These are phyloP conservation scores for Eimeria necatrix DNA, from an alignment of 169 alveolate genomes.

Conservation along the genomic window DNA sequence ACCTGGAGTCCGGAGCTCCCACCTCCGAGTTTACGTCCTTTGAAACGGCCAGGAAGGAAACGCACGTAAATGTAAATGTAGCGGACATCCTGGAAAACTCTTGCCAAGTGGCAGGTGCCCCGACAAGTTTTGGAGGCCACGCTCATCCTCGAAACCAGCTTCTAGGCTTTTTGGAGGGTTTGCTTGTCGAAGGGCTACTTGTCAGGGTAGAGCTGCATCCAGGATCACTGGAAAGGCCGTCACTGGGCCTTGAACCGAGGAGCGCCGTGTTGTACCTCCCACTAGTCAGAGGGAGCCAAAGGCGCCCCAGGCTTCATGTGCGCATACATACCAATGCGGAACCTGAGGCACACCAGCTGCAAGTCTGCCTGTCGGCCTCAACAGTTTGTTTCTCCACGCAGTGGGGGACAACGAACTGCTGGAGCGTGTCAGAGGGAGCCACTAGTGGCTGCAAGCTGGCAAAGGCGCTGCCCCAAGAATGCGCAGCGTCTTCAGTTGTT, in stretches of 20 bases:
- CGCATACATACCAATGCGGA: background rate
- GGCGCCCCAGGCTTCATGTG: slow-evolving; percentile 53
- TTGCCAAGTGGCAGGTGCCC: background rate
- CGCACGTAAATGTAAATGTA: background rate
- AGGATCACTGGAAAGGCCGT: slow-evolving; percentile 4
- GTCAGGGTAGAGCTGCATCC: slow-evolving; percentile 21
- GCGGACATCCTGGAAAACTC: too few species aligned
- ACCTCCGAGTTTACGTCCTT: background rate
- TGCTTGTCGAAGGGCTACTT: slow-evolving; percentile 25
- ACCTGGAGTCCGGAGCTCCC: background rate
- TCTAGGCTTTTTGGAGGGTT: background rate
- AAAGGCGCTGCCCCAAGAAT: slow-evolving; percentile 24
- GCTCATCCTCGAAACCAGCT: background rate
- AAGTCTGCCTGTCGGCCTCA: slow-evolving; percentile 25
- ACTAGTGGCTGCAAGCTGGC: background rate
- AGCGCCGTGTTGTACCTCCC: slow-evolving; percentile 45
- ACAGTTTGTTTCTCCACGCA: slow-evolving; percentile 40
- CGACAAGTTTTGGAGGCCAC: background rate
- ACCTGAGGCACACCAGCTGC: background rate
- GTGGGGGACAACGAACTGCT: slow-evolving; percentile 6
- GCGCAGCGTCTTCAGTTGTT: slow-evolving; percentile 3
- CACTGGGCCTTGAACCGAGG: slow-evolving; percentile 44
- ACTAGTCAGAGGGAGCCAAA: slow-evolving; percentile 17
- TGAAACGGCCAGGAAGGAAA: background rate
- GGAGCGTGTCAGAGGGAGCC: background rate